phyloP scores from a whole-genome alignment of 106 monocot species.

The Allium sativum region DNA sequence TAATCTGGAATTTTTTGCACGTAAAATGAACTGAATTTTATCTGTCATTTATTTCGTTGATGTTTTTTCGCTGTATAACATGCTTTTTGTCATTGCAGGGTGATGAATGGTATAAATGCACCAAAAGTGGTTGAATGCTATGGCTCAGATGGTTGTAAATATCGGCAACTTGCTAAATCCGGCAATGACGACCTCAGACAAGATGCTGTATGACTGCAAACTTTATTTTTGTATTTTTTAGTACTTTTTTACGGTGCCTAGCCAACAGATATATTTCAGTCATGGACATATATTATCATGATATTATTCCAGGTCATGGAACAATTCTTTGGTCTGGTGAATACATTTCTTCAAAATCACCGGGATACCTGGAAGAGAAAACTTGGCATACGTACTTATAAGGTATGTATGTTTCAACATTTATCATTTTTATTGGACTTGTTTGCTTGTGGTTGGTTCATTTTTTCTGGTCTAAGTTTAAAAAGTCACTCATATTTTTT shows the following conservation, averaged over 20 bases:
- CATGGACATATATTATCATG: neutral
- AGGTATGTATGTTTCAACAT: slow-evolving; percentile 41
- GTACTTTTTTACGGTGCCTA: no score
- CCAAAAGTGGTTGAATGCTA: slow-evolving; percentile 90
- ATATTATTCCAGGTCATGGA: slow-evolving; percentile 91
- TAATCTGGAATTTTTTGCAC: no score
- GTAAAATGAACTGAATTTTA: neutral
- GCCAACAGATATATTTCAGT: no score
- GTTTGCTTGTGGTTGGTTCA: no score
- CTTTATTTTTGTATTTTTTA: neutral
- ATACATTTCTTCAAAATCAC: slow-evolving; percentile 74
- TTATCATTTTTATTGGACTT: slow-evolving; percentile 6
- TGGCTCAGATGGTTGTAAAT: slow-evolving; percentile 93
- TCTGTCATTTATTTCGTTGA: neutral
- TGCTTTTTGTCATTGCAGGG: slow-evolving; percentile 29
- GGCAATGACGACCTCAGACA: slow-evolving; percentile 98
- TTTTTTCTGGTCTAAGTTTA: no score
- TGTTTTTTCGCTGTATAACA: neutral
- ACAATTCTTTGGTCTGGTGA: slow-evolving; percentile 95
- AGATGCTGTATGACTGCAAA: slow-evolving; percentile 75
- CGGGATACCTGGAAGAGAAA: slow-evolving; percentile 88
- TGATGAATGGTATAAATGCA: slow-evolving; percentile 98
- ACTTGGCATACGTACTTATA: slow-evolving; percentile 88
- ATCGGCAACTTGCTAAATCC: slow-evolving; percentile 98
- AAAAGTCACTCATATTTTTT: no score